Conservation (phyloP, 2,329 filamentous ascomycete genomes). For the Calonectria fujianensis region DNA sequence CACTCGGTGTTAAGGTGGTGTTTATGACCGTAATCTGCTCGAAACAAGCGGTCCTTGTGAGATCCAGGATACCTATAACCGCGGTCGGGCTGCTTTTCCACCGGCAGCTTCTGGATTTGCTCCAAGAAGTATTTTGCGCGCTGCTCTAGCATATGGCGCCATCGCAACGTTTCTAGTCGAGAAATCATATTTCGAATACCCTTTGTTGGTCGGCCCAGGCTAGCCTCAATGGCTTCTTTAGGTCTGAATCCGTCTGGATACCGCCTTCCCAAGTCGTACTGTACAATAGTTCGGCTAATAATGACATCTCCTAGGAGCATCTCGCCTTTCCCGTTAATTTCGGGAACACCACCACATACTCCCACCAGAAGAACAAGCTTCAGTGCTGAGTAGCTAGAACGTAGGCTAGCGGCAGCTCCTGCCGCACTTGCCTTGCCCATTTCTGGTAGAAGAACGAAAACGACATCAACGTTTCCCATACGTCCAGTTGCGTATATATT, state of each 20-base stretch:
- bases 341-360: constrained; percentile 63
- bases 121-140: constrained; percentile 2
- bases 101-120: background rate
- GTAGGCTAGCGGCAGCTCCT: constrained; percentile 52
- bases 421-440: constrained; percentile 58
- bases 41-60: constrained; percentile 53
- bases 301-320: constrained; percentile 59
- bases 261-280: constrained; percentile 54
- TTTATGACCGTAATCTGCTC: constrained; percentile 21
- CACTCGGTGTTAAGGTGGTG: background rate
- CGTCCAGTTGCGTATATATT: constrained; percentile 57
- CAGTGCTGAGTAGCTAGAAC: constrained; percentile 58
- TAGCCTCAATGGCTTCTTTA: constrained; percentile 52
- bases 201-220: constrained; percentile 39
- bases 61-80: constrained; percentile 52
- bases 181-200: constrained; percentile 31
- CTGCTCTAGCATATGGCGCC: constrained; percentile 6
- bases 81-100: background rate
- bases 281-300: constrained; percentile 55
- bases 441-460: constrained; percentile 54
- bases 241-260: constrained; percentile 47
- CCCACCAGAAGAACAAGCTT: constrained; percentile 62
- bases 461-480: constrained; percentile 54
- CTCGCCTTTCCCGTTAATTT: constrained; percentile 28
- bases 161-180: background rate